These are phyloP conservation scores for Pichia membranifaciens DNA, from an alignment of 805 yeast species.

Conservation along the genomic window DNA sequence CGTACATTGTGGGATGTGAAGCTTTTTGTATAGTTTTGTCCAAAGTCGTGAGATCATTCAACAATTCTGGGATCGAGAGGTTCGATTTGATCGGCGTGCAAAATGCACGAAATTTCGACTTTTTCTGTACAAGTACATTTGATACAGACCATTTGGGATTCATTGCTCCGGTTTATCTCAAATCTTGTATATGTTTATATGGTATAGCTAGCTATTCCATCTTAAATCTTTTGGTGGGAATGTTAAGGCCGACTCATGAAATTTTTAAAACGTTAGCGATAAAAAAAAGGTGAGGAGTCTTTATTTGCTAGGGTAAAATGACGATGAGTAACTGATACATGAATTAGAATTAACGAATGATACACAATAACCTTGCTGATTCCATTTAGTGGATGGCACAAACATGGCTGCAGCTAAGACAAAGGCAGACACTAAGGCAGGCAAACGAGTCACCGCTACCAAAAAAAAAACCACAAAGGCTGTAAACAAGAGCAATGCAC, in stretches of 20 bases:
- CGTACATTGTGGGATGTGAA: slow-evolving; percentile 67
- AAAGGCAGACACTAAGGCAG: background rate
- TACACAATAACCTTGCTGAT: no score
- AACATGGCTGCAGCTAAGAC: background rate
- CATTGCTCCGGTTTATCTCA: background rate
- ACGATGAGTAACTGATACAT: no score
- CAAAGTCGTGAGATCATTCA: slow-evolving; percentile 36
- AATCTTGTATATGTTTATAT: no score
- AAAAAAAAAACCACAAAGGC: background rate
- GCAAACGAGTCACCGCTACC: background rate
- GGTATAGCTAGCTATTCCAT: no score
- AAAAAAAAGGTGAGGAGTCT: no score
- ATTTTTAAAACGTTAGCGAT: no score
- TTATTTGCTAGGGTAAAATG: no score
- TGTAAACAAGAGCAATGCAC: background rate
- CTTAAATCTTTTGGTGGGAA: no score
- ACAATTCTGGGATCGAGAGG: slow-evolving; percentile 37
- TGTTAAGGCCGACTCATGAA: no score
- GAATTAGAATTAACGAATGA: no score
- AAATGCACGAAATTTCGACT: slow-evolving; percentile 66
- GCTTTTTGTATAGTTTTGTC: slow-evolving; percentile 52
- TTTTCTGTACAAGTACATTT: slow-evolving; percentile 38
- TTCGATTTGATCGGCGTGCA: slow-evolving; percentile 36
- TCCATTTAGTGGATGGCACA: no score
- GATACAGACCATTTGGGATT: slow-evolving; percentile 36